Evolutionary conservation across 495 filamentous ascomycete species (phyloP).

Genomic region (Penicillium malachiteum): DNA sequence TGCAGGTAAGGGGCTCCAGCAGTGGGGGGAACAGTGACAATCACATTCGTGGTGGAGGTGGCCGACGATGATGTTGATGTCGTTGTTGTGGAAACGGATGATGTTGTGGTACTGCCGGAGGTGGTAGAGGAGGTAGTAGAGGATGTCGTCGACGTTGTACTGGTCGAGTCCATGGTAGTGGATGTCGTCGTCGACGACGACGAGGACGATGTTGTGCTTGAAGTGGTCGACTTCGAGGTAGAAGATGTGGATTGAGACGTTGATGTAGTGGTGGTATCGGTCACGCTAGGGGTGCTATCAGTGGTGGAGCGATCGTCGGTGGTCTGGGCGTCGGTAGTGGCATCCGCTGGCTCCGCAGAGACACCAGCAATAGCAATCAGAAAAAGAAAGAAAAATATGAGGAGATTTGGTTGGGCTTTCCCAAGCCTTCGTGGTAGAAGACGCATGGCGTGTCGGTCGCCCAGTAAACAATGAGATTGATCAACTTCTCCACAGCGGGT

Average conservation of each 20-base stretch:
- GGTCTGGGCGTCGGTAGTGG: constrained; percentile 23
- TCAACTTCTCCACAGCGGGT: constrained; percentile 31
- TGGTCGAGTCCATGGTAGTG: constrained; percentile 25
- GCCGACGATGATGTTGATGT: constrained; percentile 28
- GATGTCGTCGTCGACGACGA: constrained; percentile 15
- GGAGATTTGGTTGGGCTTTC: constrained; percentile 24
- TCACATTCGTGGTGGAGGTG: constrained; percentile 26
- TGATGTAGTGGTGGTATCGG: constrained; percentile 13
- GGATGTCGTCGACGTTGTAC: constrained; percentile 19
- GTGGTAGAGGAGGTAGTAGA: constrained; percentile 23
- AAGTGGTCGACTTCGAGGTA: constrained; percentile 14
- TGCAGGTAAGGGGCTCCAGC: constrained; percentile 92
- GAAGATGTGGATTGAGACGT: constrained; percentile 19
- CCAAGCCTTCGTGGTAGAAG: constrained; percentile 22
- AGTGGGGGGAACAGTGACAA: constrained; percentile 73
- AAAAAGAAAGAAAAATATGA: constrained; percentile 24
- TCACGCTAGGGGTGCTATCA: constrained; percentile 24
- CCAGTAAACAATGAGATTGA: constrained; percentile 18
- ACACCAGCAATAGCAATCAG: constrained; percentile 24
- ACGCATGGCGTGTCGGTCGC: constrained; percentile 18
- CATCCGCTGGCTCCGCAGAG: constrained; percentile 17
- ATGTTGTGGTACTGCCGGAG: constrained; percentile 15
- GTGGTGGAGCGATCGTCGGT: constrained; percentile 29
- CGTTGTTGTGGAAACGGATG: constrained; percentile 29
- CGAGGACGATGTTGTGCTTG: constrained; percentile 13